Evolutionary conservation across 495 filamentous ascomycete genomes (phyloP).

Genomic region (Podospora australis): DNA sequence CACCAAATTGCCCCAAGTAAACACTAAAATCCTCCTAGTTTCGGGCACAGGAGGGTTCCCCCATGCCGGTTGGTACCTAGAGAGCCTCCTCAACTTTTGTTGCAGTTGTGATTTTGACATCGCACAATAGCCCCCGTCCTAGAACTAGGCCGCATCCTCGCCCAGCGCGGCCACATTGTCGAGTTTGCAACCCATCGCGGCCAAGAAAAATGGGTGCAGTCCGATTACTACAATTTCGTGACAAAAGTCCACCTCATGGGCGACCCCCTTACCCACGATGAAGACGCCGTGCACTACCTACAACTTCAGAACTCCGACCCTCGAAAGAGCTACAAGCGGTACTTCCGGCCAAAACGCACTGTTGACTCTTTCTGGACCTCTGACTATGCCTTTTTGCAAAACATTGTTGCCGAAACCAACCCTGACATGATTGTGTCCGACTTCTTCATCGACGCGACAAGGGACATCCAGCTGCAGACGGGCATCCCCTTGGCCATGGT

Average conservation of each 20-base stretch:
- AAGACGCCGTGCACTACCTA: conserved; percentile 22
- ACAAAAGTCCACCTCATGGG: conserved; percentile 15
- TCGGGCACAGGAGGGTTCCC: neutral
- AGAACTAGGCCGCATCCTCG: conserved; percentile 31
- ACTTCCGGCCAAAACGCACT: conserved; percentile 27
- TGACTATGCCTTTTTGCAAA: conserved; percentile 27
- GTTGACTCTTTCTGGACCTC: conserved; percentile 36
- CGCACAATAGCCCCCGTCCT: conserved; percentile 33
- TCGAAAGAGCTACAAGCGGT: conserved; percentile 16
- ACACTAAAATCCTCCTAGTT: neutral
- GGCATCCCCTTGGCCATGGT: conserved; percentile 30
- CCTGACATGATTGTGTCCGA: conserved; percentile 35
- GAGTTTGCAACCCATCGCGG: conserved; percentile 34
- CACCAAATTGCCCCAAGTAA: neutral
- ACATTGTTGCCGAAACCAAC: conserved; percentile 13
- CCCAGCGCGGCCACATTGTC: conserved; percentile 30
- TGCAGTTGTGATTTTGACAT: no score
- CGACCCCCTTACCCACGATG: conserved; percentile 11
- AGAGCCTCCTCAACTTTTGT: no score
- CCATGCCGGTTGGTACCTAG: neutral
- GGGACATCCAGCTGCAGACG: conserved; percentile 29
- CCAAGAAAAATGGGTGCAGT: conserved; percentile 28
- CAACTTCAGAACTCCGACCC: conserved; percentile 28
- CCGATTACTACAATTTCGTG: conserved; percentile 23
- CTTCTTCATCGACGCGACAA: conserved; percentile 33